Conservation (phyloP, 2,329 filamentous ascomycete genomes). For the Pyrenophora teres region DNA sequence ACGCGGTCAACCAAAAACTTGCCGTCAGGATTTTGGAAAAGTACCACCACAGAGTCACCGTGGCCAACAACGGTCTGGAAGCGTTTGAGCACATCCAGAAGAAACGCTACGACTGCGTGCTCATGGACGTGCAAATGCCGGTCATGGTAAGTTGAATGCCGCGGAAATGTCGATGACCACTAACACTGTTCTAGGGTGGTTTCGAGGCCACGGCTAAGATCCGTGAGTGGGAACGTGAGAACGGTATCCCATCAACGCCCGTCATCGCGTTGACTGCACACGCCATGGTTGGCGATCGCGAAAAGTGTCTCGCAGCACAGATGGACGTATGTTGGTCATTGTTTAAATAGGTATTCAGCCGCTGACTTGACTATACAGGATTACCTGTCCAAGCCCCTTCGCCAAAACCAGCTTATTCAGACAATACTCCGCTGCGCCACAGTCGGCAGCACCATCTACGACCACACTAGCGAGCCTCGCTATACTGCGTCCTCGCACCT, state of each 20-base stretch:
- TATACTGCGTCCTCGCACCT: slow-evolving; percentile 13
- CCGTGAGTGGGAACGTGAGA: slow-evolving; percentile 85
- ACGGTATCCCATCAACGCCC: slow-evolving; percentile 80
- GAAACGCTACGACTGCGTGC: slow-evolving; percentile 91
- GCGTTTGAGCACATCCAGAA: slow-evolving; percentile 90
- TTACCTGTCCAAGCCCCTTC: slow-evolving; percentile 93
- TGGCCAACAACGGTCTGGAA: slow-evolving; percentile 93
- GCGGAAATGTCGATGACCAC: slow-evolving; percentile 11
- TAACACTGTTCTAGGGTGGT: slow-evolving; percentile 69
- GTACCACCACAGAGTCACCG: slow-evolving; percentile 89
- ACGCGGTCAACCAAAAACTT: slow-evolving; percentile 93
- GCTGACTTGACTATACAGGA: slow-evolving; percentile 56
- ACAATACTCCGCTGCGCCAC: slow-evolving; percentile 97
- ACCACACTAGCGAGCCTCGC: slow-evolving; percentile 57
- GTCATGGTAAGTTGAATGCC: slow-evolving; percentile 72
- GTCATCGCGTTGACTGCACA: slow-evolving; percentile 97
- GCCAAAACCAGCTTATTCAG: slow-evolving; percentile 96
- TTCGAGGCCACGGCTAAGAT: slow-evolving; percentile 98
- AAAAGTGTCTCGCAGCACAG: slow-evolving; percentile 97
- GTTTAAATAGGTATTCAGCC: background rate
- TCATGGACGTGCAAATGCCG: slow-evolving; percentile 99
- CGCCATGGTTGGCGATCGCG: slow-evolving; percentile 96
- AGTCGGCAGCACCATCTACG: slow-evolving; percentile 79
- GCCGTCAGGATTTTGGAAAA: slow-evolving; percentile 97
- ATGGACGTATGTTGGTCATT: slow-evolving; percentile 69